Base-by-base conservation (phyloP, 345 rosid genomes). In the Eucalyptus erythrocorys region DNA sequence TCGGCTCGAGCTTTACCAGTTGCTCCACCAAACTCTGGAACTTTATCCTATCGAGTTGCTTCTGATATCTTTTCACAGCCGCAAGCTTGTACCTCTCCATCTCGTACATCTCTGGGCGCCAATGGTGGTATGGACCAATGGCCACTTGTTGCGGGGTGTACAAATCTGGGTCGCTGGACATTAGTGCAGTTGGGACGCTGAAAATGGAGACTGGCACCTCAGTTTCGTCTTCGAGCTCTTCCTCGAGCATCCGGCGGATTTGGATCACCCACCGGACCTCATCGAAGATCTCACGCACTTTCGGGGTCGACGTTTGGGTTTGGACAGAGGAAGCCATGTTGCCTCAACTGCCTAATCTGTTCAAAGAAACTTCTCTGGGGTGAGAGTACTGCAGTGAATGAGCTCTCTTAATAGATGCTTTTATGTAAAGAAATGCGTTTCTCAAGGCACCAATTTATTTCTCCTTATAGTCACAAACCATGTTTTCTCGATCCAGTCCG, bases 61-160 rank as follows among this genome's bases (percentile, higher is more conserved):
- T 93, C 55, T 93, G 96, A 42, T 90, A 34, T 68, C 94, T 94
- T 91, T 90, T 94, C 0, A 96, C 97, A 4, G 97, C 93, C n/a
- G 93, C 86, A 3, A 96, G 89, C 91, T 97, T 97, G 87, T 92
- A 94, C 76, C 95, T 89, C 84, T 95, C 94, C 96, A 93, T 95
- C 90, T 96, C 97, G 53, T 92, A 91, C 53, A 95, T 94, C 92
- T 95, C 98, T 9, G 97, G 96, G 22, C 94, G 97, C 89, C 94
- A 91, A 89, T 92, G 89, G 87, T 97, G 98, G 91, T 97, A 96
- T 66, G 97, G 98, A 49, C 99, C 98, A 5, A 97, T 89, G 6
- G 99, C 95, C 16, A 95, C 95, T 68, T 92, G 91, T 47, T 96
- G 98, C 17, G 97, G 99, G 84, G 93, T 92, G 91, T 95, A 97